Percentiles rank a stretch among this genome's conserved stretches.
Evolutionary conservation across 2,329 filamentous ascomycete species (phyloP).

Genomic region (Colletotrichum shisoi): DNA sequence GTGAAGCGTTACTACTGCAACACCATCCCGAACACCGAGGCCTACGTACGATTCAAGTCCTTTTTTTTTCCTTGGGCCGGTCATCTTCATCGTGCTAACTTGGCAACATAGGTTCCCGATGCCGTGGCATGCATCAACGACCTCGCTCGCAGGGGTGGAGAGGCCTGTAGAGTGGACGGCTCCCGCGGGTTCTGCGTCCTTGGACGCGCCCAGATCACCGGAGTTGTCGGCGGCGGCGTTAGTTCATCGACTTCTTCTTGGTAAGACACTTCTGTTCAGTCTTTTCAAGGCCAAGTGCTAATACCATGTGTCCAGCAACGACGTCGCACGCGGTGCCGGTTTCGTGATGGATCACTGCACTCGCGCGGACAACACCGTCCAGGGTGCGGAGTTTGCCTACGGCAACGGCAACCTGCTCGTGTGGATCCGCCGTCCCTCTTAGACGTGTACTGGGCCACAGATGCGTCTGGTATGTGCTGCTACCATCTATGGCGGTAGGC

Average conservation of each 20-base stretch:
- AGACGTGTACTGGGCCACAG: no score
- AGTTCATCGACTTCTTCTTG: slow-evolving; percentile 16
- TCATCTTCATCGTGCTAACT: neutral
- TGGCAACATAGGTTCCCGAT: slow-evolving; percentile 15
- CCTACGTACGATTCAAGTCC: slow-evolving; percentile 13
- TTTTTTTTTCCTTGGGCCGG: no score
- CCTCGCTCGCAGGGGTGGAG: slow-evolving; percentile 13
- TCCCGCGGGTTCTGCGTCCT: slow-evolving; percentile 17
- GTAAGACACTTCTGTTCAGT: neutral
- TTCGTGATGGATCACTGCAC: slow-evolving; percentile 33
- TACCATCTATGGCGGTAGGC: no score
- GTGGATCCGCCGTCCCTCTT: slow-evolving; percentile 2
- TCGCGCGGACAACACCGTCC: slow-evolving; percentile 34
- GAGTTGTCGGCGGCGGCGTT: neutral
- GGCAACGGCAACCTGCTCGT: slow-evolving; percentile 30
- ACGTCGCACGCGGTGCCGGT: slow-evolving; percentile 35
- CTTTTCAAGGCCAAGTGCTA: neutral
- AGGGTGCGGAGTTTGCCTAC: slow-evolving; percentile 22
- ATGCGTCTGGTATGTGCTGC: no score
- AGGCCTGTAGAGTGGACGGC: neutral
- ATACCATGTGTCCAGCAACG: neutral
- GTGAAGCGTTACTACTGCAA: slow-evolving; percentile 28
- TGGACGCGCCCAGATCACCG: slow-evolving; percentile 16
- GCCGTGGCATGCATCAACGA: slow-evolving; percentile 36
- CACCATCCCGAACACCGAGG: slow-evolving; percentile 7